Conservation (phyloP, 352 stramenopile genomes). For the Peronospora farinosa region DNA sequence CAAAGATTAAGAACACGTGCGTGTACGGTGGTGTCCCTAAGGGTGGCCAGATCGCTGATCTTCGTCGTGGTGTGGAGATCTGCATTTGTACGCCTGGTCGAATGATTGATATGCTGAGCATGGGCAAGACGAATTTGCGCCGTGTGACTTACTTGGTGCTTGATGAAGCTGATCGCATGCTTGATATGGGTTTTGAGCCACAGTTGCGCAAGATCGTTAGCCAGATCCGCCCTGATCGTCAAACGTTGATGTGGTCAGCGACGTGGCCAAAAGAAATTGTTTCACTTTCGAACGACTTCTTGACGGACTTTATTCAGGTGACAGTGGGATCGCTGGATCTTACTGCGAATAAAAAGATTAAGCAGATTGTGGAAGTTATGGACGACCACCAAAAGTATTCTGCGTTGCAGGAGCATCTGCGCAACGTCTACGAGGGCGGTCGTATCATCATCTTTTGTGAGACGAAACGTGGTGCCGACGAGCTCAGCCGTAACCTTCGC, state of each 20-base stretch:
- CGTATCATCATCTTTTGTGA: constrained; percentile 99
- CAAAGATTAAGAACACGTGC: constrained; percentile 98
- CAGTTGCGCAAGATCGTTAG: constrained; percentile 94
- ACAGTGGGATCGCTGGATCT: constrained; percentile 93
- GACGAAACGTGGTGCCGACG: constrained; percentile 97
- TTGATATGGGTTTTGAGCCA: constrained; percentile 94
- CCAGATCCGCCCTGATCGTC: constrained; percentile 95
- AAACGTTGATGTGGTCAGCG: constrained; percentile 98
- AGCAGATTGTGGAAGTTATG: constrained; percentile 95
- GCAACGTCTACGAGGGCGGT: constrained; percentile 83
- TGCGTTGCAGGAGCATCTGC: constrained; percentile 80
- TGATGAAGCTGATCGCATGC: constrained; percentile 97
- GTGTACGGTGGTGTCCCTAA: constrained; percentile 98
- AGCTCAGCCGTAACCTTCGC: constrained; percentile 91
- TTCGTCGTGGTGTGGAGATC: constrained; percentile 77
- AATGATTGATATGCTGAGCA: constrained; percentile 97
- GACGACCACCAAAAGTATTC: constrained; percentile 94
- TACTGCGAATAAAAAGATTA: constrained; percentile 97
- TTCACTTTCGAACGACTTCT: constrained; percentile 94
- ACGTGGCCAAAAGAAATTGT: constrained; percentile 99
- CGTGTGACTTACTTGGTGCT: constrained; percentile 98
- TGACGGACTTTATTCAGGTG: constrained; percentile 97
- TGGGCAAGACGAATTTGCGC: constrained; percentile 93
- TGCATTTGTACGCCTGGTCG: constrained; percentile 92
- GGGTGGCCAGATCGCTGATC: constrained; percentile 81